These are phyloP conservation scores for Vanderwaltozyma yarrowii DNA, from an alignment of 805 yeast species.

Conservation along the genomic window DNA sequence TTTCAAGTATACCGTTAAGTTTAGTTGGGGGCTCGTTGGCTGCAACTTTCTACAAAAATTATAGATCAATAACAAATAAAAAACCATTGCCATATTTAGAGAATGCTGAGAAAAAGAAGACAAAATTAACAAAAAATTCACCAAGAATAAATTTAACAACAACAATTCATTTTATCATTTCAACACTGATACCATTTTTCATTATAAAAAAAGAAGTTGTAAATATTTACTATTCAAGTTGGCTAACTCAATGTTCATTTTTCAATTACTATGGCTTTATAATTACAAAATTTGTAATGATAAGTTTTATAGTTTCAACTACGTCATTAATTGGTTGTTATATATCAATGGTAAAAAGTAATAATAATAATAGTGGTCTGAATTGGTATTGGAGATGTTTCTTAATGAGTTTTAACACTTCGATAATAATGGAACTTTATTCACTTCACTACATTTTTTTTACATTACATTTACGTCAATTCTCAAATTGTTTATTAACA, in stretches of 20 bases:
- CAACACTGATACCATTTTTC: constrained; percentile 48
- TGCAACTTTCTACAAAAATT: constrained; percentile 1
- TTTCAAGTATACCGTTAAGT: constrained; percentile 68
- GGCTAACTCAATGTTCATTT: constrained; percentile 72
- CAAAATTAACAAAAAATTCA: not conserved
- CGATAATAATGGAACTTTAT: constrained; percentile 59
- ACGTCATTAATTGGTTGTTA: constrained; percentile 1
- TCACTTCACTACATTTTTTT: constrained; percentile 55
- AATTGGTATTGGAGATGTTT: constrained; percentile 81
- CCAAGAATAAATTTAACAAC: not conserved
- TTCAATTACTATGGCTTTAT: constrained; percentile 76
- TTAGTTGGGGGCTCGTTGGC: constrained; percentile 50
- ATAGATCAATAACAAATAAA: not conserved
- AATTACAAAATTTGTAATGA: constrained; percentile 39
- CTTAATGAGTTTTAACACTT: constrained; percentile 58
- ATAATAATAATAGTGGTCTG: not conserved
- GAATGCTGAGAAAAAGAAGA: not conserved
- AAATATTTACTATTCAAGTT: constrained; percentile 62
- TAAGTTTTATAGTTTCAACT: not conserved
- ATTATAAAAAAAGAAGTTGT: constrained; percentile 71
- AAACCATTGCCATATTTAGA: not conserved
- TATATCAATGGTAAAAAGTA: constrained; percentile 1
- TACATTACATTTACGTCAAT: constrained; percentile 51
- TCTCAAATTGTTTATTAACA: constrained; percentile 57
- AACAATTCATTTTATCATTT: not conserved